phyloP scores from a whole-genome alignment of 371 early-diverging fungal species.

The Catenaria anguillulae region DNA sequence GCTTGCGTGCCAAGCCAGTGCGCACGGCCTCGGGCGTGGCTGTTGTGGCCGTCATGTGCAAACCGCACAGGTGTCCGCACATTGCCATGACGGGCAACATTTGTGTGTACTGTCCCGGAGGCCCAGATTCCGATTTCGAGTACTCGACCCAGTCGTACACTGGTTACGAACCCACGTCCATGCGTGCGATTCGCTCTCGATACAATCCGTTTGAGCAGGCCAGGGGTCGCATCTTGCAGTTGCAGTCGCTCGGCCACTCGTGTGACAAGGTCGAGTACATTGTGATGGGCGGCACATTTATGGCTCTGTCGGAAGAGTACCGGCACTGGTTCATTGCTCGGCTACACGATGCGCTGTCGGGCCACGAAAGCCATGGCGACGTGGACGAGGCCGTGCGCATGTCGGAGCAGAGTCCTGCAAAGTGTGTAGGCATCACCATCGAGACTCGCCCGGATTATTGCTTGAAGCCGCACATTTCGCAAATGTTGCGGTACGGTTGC shows the following conservation, averaged over 20 bases:
- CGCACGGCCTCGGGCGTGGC: conserved; percentile 98
- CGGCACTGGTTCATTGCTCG: conserved; percentile 94
- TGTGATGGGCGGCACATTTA: conserved; percentile 99
- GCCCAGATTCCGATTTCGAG: conserved; percentile 99
- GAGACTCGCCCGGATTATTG: conserved; percentile 99
- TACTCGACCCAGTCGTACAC: conserved; percentile 99
- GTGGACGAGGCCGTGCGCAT: conserved; percentile 96
- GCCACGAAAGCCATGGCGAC: conserved; percentile 62
- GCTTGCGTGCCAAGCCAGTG: conserved; percentile 93
- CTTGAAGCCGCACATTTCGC: conserved; percentile 91
- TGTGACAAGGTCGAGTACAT: conserved; percentile 99
- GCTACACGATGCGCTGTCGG: conserved; percentile 96
- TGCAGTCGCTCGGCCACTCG: conserved; percentile 87
- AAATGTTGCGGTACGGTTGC: conserved; percentile 99
- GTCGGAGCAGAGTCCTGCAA: conserved; percentile 90
- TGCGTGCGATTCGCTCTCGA: conserved; percentile 98
- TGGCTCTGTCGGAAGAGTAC: conserved; percentile 93
- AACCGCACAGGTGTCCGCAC: conserved; percentile 99
- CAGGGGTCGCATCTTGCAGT: conserved; percentile 90
- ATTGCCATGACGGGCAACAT: conserved; percentile 99
- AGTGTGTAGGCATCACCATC: conserved; percentile 99
- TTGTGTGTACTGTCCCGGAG: conserved; percentile 99
- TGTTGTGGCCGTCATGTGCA: conserved; percentile 99
- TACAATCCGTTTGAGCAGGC: conserved; percentile 99
- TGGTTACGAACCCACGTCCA: conserved; percentile 99